Evolutionary conservation across 305 asterid genomes (phyloP), one percentile per base, ranked within the genome.

Genomic region (Fraxinus ornus): DNA sequence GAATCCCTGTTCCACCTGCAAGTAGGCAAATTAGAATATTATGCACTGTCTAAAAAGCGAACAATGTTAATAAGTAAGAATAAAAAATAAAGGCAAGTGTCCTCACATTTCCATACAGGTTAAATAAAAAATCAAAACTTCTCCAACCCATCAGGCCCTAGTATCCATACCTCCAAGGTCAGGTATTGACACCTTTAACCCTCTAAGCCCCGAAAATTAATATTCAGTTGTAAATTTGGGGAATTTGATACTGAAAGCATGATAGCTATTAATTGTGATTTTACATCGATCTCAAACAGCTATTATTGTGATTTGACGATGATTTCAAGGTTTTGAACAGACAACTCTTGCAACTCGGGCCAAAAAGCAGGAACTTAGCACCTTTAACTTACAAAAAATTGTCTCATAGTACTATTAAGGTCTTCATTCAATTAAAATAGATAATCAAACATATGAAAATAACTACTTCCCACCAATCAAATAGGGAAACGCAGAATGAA

Each of bases 1-100:
- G 83, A 88, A 88, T 41, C 84, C 94, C 79, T 84, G 87, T 47
- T 82, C 89, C 81, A 85, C 95, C 98, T 93, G 88, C 82, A 85
- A 62, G 81, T 49, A 76, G 79, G 78, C 70, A 78, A 28, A 79
- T 79, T 60, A 73, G 21, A 72, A 78, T 55, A 80, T 74, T 22
- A 60, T 21, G 62, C 30, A 60, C 28, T 35, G 49, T 57, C 8
- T 41, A 66, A 76, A 22, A 78, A 76, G 49, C 72, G 75, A 24
- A 22, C 12, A 35, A 22, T 17, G n/a, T 12, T 17, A 28, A 8
- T 12, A 66, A n/a, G 70, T 60, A 21, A 6, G 1, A 60, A 60
- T 19, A 0, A 19, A 60, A 60, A 21, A 60, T 21, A 60, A 60
- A 8, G 30, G 70, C 13, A 60, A 79, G 79, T 57, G 7, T 12